Base-by-base conservation (phyloP, 1,284 basidiomycete species). In the Heterobasidion occidentale region DNA sequence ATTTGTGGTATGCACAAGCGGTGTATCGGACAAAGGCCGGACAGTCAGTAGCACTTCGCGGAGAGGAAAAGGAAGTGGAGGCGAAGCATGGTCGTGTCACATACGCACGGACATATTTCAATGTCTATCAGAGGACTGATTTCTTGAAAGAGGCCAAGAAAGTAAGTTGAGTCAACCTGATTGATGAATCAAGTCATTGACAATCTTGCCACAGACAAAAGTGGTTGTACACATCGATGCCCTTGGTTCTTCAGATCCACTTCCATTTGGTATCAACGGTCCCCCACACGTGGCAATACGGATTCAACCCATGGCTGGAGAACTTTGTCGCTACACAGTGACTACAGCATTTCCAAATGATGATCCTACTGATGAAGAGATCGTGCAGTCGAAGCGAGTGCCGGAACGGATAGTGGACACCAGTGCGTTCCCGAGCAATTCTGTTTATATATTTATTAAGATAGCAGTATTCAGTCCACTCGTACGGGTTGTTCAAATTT, bases 401-500 rank as follows among this genome's bases (percentile, higher is more conserved):
- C 78, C 84, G 1, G 80, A 78, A 17, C 81, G 87, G 34, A 82
- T 94, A 38, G 77, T 90, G 7, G 82, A 90, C 53, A 93, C 88
- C 1, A 90, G 92, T 94, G 67, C 66, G 86, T 74, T 14, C 17
- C 47, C 46, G 19, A 14, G 15, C 8, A 11, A 6, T 45, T 4
- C 19, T 34, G 45, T 38, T 53, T 50, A 35, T 38, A 46, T 36
- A 42, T 38, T 50, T 34, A 17, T 53, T 66, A 14, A 60, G 52
- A 12, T 46, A 15, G 20, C 44, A 44, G 51, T 46, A 54, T 44
- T 27, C 59, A 94, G 92, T 93, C 57, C 89, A 94, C 65, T 88
- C 89, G 66, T 92, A 84, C 61, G 90, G 92, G 9, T 70, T 94
- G 54, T 94, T 93, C 72, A 86, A 88, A 65, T 93, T 94, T 70